phyloP scores from a whole-genome alignment of 2,329 filamentous ascomycete species.

The Phialophora macrospora region DNA sequence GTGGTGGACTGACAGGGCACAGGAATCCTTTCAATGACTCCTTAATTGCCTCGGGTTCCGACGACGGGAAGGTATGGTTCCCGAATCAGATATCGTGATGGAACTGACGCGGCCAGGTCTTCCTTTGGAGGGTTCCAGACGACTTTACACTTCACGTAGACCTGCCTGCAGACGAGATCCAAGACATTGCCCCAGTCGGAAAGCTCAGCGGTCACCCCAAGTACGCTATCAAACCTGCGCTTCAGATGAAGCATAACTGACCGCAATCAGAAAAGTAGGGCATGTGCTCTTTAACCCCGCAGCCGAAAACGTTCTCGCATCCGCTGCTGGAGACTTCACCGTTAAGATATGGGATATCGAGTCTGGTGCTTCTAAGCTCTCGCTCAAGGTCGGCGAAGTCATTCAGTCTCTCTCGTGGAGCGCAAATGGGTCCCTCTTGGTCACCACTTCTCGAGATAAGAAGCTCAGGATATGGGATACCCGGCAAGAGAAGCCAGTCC shows the following conservation, averaged over 20 bases:
- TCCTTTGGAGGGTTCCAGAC: conserved; percentile 92
- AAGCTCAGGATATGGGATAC: conserved; percentile 98
- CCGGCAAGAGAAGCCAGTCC: conserved; percentile 83
- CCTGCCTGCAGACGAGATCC: conserved; percentile 72
- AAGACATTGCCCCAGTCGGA: conserved; percentile 78
- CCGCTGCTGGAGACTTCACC: conserved; percentile 90
- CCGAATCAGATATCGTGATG: conserved; percentile 19
- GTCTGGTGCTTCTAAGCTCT: conserved; percentile 73
- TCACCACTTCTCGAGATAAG: conserved; percentile 96
- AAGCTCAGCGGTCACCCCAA: conserved; percentile 87
- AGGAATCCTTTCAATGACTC: conserved; percentile 97
- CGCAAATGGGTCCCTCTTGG: conserved; percentile 81
- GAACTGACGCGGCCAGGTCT: conserved; percentile 60
- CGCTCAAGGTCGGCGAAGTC: conserved; percentile 85
- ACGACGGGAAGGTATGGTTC: conserved; percentile 79
- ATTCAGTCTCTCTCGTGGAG: conserved; percentile 97
- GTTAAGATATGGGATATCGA: conserved; percentile 96
- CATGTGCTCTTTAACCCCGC: conserved; percentile 98
- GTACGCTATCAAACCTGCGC: conserved; percentile 52
- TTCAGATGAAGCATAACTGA: conserved; percentile 24
- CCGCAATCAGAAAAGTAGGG: conserved; percentile 77
- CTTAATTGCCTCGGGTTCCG: conserved; percentile 88
- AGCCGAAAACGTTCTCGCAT: conserved; percentile 92
- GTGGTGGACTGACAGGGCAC: conserved; percentile 23
- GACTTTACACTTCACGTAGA: conserved; percentile 84